Base-by-base conservation (phyloP, 768 basidiomycete genomes). In the Pleurotus tuoliensis region DNA sequence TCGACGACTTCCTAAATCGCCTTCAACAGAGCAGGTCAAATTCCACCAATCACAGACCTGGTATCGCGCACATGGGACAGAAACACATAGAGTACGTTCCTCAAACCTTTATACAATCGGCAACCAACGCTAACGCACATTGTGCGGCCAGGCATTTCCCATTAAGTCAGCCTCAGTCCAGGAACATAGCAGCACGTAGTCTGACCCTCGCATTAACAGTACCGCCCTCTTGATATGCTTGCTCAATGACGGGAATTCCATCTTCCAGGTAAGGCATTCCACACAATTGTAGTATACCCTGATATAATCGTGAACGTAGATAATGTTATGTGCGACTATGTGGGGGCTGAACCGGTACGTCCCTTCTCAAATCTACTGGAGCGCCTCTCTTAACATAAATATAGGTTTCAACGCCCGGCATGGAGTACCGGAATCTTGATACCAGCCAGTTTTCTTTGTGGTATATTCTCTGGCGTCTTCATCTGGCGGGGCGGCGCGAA, bases 61-160 rank as follows among this genome's bases (percentile, higher is more conserved):
- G 92, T 94, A 93, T 70, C 74, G 88, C 51, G 82, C 92, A 5
- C 92, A 94, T 67, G 89, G 88, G 16, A 92, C 90, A 11, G 85
- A 84, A 57, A 92, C 92, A 0, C 92, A 89, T 63, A 71, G 86
- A 58, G 87, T 86, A 62, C 61, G 79, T n/a, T 38, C 38, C 56
- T 41, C 57, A 34, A 34, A 8, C 8, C 2, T 9, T 9, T 9
- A 8, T 11, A 34, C 9, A 25, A 25, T 25, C 24, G 24, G 5
- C 3, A 34, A 34, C 9, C 8, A 34, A 34, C 8, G 9, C 30
- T 34, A 34, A 34, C 11, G 24, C n/a, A 49, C 61, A 45, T 47
- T 59, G 49, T 34, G 30, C 30, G 30, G 30, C 34, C 59, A 88
- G 86, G 87, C 87, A 18, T 88, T 87, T 63, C 84, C 86, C 13